Evolutionary conservation across 257 asterid genomes (phyloP), one percentile per base, ranked within the genome.

Genomic region (Penstemon newberryi): DNA sequence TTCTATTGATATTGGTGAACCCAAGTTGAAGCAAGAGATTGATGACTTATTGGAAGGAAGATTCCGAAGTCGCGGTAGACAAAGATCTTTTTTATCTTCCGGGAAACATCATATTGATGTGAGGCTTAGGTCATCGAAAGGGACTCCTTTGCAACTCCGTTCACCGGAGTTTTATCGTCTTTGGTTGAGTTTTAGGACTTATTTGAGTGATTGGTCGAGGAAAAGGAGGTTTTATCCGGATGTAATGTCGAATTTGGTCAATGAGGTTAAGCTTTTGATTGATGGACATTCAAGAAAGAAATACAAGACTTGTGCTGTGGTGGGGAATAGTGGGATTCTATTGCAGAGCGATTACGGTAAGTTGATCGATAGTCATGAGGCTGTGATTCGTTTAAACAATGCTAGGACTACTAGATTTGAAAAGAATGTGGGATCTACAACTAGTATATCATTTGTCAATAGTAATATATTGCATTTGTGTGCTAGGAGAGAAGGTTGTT

Each of bases 241-340:
- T 51, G 65, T 66, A 15, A 79, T 94, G 93, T 25, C 82, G 65
- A 84, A 87, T 69, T 74, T 89, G 78, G 78, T 38, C 18, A 63
- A 52, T 42, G 71, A 36, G 60, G 59, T 89, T 50, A 84, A 76
- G 45, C 51, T 38, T 41, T 70, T 70, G 63, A 63, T 79, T 19
- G 85, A 78, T 68, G 73, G 66, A 8, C 55, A 72, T 5, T 8
- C 60, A 1, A 63, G 50, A 0, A 73, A 36, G 62, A 86, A 70
- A 53, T 94, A 84, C 44, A 70, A 67, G 58, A 85, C 87, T 62
- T 94, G 99, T 63, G 97, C 99, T 6, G 95, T 94, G 55, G 97
- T 94, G 46, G 99, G 99, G 4, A 94, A 94, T 53, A 94, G 99
- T 72, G 99, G 99, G 69, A 86, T 94, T 65, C 60, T 94, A 37